Conservation (phyloP, 148 eudicot species). For the Rhododendron williamsianum region DNA sequence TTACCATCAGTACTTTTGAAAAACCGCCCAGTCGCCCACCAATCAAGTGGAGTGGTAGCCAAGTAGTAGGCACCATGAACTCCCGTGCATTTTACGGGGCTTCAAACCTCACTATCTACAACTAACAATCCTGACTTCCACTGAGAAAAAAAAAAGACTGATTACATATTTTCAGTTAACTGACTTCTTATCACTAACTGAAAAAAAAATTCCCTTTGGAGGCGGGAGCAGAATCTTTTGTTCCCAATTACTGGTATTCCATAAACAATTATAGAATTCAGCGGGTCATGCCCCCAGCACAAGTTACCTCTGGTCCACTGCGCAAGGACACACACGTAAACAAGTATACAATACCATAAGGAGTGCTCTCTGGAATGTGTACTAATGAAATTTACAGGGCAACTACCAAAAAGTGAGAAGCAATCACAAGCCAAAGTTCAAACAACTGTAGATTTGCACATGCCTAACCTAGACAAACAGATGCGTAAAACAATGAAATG, state of each 20-base stretch:
- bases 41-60: background rate
- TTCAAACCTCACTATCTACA: background rate
- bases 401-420: background rate
- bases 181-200: background rate
- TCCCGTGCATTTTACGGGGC: background rate
- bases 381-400: background rate
- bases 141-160: background rate
- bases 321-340: background rate
- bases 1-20: background rate
- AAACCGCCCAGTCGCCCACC: background rate
- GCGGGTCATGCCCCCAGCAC: background rate
- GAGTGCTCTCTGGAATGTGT: background rate
- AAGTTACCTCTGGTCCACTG: background rate
- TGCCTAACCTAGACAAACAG: background rate
- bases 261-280: background rate
- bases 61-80: background rate
- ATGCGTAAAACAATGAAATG: background rate
- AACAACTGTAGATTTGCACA: background rate
- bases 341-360: background rate
- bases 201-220: too few species aligned
- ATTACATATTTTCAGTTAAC: background rate
- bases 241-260: background rate
- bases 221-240: background rate
- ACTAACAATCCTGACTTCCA: background rate
- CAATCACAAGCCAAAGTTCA: slow-evolving; percentile 5